Percentiles rank a stretch among this genome's conserved stretches.
These are phyloP conservation scores for Aspergillus terreus DNA, from an alignment of 2,329 filamentous ascomycete genomes.

Conservation along the genomic window DNA sequence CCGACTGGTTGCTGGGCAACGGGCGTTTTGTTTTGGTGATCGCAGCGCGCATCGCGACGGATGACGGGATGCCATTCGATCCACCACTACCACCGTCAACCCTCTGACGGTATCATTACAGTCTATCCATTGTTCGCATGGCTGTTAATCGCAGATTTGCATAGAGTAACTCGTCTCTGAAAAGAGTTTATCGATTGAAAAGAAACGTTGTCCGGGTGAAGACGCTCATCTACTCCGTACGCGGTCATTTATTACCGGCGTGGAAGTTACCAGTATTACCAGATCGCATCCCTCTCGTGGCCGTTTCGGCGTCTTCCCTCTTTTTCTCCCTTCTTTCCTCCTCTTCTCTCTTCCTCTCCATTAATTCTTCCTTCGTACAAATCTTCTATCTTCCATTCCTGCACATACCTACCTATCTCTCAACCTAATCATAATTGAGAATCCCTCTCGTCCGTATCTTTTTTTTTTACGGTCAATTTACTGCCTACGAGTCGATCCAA, in stretches of 20 bases:
- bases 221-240: not conserved
- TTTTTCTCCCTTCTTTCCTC: conserved; percentile 15
- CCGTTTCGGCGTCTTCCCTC: not conserved
- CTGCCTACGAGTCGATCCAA: no score
- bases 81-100: conserved; percentile 12
- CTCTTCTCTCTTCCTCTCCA: conserved; percentile 8
- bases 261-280: no score
- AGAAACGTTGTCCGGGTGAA: no score
- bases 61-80: conserved; percentile 8
- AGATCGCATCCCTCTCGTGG: no score
- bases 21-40: conserved; percentile 13
- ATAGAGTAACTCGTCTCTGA: no score
- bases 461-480: no score
- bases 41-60: conserved; percentile 15
- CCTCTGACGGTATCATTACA: conserved; percentile 18
- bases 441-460: not conserved
- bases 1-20: conserved; percentile 50
- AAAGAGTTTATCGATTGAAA: no score
- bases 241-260: not conserved
- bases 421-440: not conserved
- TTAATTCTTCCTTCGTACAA: conserved; percentile 10
- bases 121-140: no score
- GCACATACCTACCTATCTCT: not conserved
- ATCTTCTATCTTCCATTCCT: not conserved
- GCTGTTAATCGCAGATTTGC: no score